Evolutionary conservation across 1,284 basidiomycete genomes (phyloP), one percentile per base, ranked within the genome.

Genomic region (Naganishia sp.): DNA sequence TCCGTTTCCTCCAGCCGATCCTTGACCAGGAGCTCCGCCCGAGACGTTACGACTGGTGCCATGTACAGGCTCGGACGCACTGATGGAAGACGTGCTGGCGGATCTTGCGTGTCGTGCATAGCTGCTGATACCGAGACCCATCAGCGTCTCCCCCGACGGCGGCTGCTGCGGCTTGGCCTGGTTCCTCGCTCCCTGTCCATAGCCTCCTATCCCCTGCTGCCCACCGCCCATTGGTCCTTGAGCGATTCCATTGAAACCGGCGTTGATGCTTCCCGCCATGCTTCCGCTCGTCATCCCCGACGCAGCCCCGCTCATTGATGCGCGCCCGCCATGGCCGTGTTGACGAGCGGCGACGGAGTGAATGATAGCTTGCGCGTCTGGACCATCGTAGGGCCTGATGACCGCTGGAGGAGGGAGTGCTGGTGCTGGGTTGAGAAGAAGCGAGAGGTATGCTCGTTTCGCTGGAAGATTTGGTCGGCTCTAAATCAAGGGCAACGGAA

Each of bases 361-460:
- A 71, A 99, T 94, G 81, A 99, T 90, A 64, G 81, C 81, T 72
- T 93, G 89, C 6, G 93, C 93, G 77, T 99, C 95, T 65, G 93
- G 86, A 1, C 92, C 92, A 77, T 95, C 94, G 80, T 98, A 99
- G 0, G 95, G 93, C 71, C 86, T 85, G 77, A 99, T 89, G 47
- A 84, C 78, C 68, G 85, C 86, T 60, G 84, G 82, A 55, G 85
- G 75, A 64, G 85, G 76, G 73, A 95, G 85, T 72, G 87, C 83
- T 70, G 87, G 75, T 56, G 93, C 90, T 64, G 93, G 88, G 77
- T 86, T 87, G 47, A 92, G 89, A 72, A 96, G 84, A 43, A 91
- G 86, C 68, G 88, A 85, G 47, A 97, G 87, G 82, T 97, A 99
- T 65, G 95, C 95, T 73, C 92, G 90, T 81, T 99, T 99, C 67